Base-by-base conservation (phyloP, 441 rosid genomes). In the Daphne laureola region DNA sequence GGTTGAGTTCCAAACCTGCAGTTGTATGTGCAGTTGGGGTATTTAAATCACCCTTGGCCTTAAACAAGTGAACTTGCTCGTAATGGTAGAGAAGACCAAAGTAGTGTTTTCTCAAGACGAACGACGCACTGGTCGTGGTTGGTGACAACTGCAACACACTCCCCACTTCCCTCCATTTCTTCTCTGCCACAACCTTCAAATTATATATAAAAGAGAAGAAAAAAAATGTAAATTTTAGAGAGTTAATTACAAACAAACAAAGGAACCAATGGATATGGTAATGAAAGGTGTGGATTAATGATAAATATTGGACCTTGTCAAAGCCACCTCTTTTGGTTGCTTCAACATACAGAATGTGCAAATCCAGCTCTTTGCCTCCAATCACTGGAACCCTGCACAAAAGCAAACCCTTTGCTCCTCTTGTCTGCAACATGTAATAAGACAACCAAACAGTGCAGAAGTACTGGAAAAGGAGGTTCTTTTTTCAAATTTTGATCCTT, bases 141-240 rank as follows among this genome's bases (percentile, higher is more conserved):
- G 97, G 71, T 47, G 96, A 83, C 71, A 92, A 92, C 51, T 58
- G 77, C 72, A 92, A 92, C 52, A 89, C 92, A 43, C 77, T 74
- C 26, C 98, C 92, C 55, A 89, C 96, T 81, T 92, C 98, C 76
- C 95, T 92, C 98, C 98, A 92, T 75, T 88, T 92, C 77, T 92
- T 92, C 69, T 92, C 98, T 43, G 80, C 74, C 14, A 92, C 96
- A 41, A 91, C 98, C 98, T 91, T 43, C 51, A 35, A 12, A 41
- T 4, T 11, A 8, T n/a, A 6, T 16, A n/a, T 31, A 5, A 21
- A 0, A 21, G 25, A 21, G 25, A 21, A 21, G 25, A 2, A 21
- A 21, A 21, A 21, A 21, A 21, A 21, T 21, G 25, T 21, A 21
- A 4, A 21, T 21, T 21, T 21, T 21, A 21, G 25, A 21, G 25